Percentiles rank a stretch among this genome's conserved stretches.
Conservation (phyloP, 148 eudicot genomes). For the Chenopodium formosanum region DNA sequence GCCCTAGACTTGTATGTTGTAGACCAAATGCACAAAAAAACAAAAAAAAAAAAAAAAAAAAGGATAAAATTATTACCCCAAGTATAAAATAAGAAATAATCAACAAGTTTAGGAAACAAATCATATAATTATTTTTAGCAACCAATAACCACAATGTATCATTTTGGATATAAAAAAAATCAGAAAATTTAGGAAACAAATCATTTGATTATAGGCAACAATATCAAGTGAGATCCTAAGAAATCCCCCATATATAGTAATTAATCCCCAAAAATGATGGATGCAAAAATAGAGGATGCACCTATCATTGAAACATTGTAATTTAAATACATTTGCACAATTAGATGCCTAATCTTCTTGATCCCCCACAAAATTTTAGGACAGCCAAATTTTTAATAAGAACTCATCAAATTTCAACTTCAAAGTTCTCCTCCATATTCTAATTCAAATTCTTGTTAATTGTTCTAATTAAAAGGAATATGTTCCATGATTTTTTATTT, state of each 20-base stretch:
- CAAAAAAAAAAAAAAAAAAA: too few species aligned
- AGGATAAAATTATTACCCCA: too few species aligned
- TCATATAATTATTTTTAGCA: background rate
- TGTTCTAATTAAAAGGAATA: constrained; percentile 2
- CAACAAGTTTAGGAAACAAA: too few species aligned
- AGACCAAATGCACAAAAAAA: too few species aligned
- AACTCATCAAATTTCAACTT: background rate
- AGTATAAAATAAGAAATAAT: too few species aligned
- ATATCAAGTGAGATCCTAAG: constrained; percentile 4
- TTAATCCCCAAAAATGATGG: constrained; percentile 12
- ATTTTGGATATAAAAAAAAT: too few species aligned
- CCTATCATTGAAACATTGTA: constrained; percentile 9
- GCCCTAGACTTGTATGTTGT: too few species aligned
- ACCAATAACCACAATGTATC: background rate
- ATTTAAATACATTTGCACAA: constrained; percentile 3
- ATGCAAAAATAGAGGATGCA: constrained; percentile 18
- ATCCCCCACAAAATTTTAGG: constrained; percentile 21
- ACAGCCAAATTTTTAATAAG: constrained; percentile 9
- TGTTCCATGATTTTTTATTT: background rate
- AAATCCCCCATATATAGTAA: constrained; percentile 21
- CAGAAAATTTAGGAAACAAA: too few species aligned
- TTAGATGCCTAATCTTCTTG: background rate
- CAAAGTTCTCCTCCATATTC: background rate
- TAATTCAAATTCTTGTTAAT: background rate
- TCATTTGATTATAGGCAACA: background rate